Conservation (phyloP, 169 alveolate species). For the Cryptosporidium parvum region DNA sequence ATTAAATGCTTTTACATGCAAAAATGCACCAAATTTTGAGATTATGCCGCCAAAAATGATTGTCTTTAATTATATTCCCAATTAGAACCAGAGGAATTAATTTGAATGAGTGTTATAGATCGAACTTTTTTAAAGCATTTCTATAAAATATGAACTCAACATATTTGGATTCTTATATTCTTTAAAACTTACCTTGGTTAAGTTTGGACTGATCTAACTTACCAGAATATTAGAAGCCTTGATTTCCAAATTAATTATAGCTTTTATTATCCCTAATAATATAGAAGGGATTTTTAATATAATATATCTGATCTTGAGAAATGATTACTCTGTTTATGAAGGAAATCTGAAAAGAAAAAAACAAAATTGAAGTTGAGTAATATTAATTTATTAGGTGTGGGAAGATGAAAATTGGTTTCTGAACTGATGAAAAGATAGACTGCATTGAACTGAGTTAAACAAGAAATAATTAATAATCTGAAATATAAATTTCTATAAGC, state of each 20-base stretch:
- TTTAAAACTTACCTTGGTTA: too few relatives aligned
- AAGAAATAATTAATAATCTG: conserved; percentile 22
- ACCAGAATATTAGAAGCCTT: not conserved
- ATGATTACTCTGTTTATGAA: not conserved
- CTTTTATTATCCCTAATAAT: not conserved
- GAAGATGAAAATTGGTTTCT: not conserved
- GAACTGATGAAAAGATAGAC: not conserved
- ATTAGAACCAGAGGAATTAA: not conserved
- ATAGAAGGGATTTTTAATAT: not conserved
- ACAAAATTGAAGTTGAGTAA: not conserved
- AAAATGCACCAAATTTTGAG: conserved; percentile 32
- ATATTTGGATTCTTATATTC: too few relatives aligned
- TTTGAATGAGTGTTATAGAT: too few relatives aligned
- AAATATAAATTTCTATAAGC: conserved; percentile 12
- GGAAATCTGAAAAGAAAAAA: not conserved
- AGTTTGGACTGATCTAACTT: not conserved
- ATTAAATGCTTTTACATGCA: not conserved
- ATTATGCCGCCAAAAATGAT: conserved; percentile 10
- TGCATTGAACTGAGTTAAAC: not conserved
- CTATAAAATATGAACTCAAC: too few relatives aligned
- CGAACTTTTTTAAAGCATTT: not conserved
- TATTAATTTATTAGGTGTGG: too few relatives aligned
- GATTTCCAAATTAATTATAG: not conserved
- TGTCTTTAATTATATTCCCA: not conserved
- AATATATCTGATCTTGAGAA: not conserved